Evolutionary conservation across 2,329 filamentous ascomycete species (phyloP), one percentile per base, ranked within the genome.

Genomic region (Colletotrichum eremochloae): DNA sequence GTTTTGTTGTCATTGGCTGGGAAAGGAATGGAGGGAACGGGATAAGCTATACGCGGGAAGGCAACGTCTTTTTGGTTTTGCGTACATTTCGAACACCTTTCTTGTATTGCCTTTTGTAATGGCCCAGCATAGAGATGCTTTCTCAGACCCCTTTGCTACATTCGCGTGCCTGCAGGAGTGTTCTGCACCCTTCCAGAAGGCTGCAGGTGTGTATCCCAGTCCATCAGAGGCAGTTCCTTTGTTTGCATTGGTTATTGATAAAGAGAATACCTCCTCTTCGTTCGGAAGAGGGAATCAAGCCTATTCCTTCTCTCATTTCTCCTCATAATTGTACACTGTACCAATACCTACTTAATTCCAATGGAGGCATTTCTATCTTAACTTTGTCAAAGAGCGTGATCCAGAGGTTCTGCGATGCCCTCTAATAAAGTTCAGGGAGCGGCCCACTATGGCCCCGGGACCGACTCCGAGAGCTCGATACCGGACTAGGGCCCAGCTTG

Each of bases 101-200:
- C 52, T 70, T 69, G 66, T 70, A 72, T 69, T 33, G 44, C 14
- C 63, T 44, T 52, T 64, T 70, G 44, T 65, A 72, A 64, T 61
- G 42, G 66, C 66, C 61, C 44, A 46, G 52, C 66, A 62, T 72
- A 24, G 24, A 24, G 24, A 24, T 24, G 24, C 24, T 24, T 24
- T 24, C 24, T 24, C 24, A 24, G 24, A 24, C 24, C 24, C 24
- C 24, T 24, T 24, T 24, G 24, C 24, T 24, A 24, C 24, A 24
- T 24, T 36, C 36, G 36, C 9, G 36, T 36, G 36, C 36, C 36
- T 36, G 36, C 36, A 36, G 36, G 5, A 36, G 36, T 36, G 36
- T 36, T 9, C 36, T 36, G 36, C 36, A 36, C 7, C 36, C 36
- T 36, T 36, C 9, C 36, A 36, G 36, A 36, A 36, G 36, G 36